Evolutionary conservation across 768 basidiomycete species (phyloP).

Genomic region (Dioszegia crocea): DNA sequence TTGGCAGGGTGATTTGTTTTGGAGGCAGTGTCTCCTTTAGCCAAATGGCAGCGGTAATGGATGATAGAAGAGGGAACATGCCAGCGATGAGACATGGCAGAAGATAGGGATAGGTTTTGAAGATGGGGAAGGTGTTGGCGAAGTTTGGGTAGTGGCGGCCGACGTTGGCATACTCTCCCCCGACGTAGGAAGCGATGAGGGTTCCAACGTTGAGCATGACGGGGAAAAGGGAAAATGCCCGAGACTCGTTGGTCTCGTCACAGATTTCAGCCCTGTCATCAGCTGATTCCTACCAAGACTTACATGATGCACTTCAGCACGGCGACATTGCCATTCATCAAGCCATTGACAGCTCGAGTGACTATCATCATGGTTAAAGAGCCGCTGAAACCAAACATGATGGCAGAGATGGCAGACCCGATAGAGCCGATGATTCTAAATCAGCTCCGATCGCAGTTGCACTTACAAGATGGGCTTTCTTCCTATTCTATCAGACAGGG

Average conservation of each 20-base stretch:
- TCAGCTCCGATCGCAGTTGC: conserved; percentile 6
- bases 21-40: conserved; percentile 37
- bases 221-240: conserved; percentile 41
- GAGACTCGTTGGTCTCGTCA: conserved; percentile 36
- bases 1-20: background rate
- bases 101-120: conserved; percentile 32
- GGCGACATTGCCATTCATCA: conserved; percentile 38
- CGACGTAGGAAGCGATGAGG: conserved; percentile 35
- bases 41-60: conserved; percentile 23
- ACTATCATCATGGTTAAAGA: conserved; percentile 26
- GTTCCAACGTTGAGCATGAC: conserved; percentile 30
- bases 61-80: conserved; percentile 24
- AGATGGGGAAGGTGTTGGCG: conserved; percentile 21
- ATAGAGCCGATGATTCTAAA: conserved; percentile 24
- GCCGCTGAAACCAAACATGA: conserved; percentile 36
- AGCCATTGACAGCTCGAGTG: conserved; percentile 29
- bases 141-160: conserved; percentile 6
- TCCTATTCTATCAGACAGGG: conserved; percentile 30
- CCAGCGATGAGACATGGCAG: conserved; percentile 30
- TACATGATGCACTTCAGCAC: conserved; percentile 37
- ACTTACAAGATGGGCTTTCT: conserved; percentile 39
- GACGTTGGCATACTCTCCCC: conserved; percentile 18
- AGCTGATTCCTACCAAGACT: conserved; percentile 11
- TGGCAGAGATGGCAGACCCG: conserved; percentile 28
- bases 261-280: conserved; percentile 31